These are phyloP conservation scores for Fraxinus greggii DNA, from an alignment of 305 asterid species.

Conservation along the genomic window DNA sequence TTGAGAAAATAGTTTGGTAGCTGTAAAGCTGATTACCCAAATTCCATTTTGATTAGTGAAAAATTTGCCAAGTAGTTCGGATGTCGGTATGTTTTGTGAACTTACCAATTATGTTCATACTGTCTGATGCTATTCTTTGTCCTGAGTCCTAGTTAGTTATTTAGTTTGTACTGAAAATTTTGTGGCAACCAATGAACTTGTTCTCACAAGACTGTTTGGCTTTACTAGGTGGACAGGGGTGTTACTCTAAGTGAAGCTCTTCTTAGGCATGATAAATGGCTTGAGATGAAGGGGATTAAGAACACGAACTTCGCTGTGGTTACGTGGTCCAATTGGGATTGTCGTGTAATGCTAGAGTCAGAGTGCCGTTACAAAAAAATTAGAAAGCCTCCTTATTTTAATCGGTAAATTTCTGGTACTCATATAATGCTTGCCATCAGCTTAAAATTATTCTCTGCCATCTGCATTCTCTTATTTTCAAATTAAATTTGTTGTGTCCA, in stretches of 20 bases:
- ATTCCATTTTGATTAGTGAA: constrained; percentile 1
- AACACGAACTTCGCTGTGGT: constrained; percentile 77
- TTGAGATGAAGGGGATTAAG: constrained; percentile 74
- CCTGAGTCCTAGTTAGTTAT: neutral
- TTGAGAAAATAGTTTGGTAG: constrained; percentile 3
- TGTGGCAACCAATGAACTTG: neutral
- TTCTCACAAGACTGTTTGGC: neutral
- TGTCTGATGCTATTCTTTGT: constrained; percentile 4
- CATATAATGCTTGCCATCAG: neutral
- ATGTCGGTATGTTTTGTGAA: constrained; percentile 9
- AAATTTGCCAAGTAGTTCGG: neutral
- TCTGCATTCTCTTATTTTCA: constrained; percentile 4
- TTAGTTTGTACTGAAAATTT: neutral
- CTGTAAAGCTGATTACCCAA: neutral
- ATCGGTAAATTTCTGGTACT: constrained; percentile 26
- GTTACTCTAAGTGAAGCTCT: constrained; percentile 79
- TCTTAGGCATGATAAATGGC: constrained; percentile 84
- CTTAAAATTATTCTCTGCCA: neutral
- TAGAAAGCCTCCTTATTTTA: constrained; percentile 47
- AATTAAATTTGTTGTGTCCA: neutral
- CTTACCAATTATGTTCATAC: neutral
- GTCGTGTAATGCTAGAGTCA: constrained; percentile 71
- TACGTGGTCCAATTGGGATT: constrained; percentile 95
- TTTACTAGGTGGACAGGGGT: constrained; percentile 74
- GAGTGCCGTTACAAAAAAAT: constrained; percentile 48